These are phyloP conservation scores for Lasiodiplodia gonubiensis DNA, from an alignment of 2,329 filamentous ascomycete species.

Conservation along the genomic window DNA sequence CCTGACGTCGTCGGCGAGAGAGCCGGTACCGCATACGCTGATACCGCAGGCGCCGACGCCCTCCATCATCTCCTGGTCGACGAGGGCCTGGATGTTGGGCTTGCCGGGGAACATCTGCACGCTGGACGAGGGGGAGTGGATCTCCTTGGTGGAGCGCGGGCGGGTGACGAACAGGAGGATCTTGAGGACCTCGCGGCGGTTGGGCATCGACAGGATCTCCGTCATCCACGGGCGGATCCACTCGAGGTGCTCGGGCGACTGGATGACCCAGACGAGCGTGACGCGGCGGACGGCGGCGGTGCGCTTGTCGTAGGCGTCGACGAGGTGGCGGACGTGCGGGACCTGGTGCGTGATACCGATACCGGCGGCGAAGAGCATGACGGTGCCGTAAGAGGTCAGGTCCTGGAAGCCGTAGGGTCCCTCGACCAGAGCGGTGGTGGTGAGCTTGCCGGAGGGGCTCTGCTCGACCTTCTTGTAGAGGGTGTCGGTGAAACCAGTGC, in stretches of 20 bases:
- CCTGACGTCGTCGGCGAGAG: constrained; percentile 76
- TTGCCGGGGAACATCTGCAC: constrained; percentile 93
- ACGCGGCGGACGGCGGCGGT: constrained; percentile 81
- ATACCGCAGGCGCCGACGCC: constrained; percentile 90
- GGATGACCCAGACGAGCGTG: constrained; percentile 90
- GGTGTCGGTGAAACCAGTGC: constrained; percentile 84
- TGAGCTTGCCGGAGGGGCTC: constrained; percentile 60
- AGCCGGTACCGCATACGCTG: constrained; percentile 76
- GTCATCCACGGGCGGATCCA: constrained; percentile 96
- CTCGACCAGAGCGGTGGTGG: constrained; percentile 77
- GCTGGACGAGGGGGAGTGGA: constrained; percentile 74
- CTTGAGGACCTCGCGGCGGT: constrained; percentile 79
- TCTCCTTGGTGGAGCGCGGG: constrained; percentile 81
- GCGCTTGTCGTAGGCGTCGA: constrained; percentile 63
- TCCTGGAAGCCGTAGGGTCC: constrained; percentile 87
- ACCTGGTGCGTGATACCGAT: constrained; percentile 96
- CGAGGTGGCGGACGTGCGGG: constrained; percentile 77
- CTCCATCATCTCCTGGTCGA: constrained; percentile 79
- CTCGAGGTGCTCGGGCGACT: constrained; percentile 85
- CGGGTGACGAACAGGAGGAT: constrained; percentile 91
- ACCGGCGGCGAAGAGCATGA: constrained; percentile 87
- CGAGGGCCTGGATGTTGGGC: constrained; percentile 79
- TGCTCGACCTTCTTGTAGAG: constrained; percentile 73
- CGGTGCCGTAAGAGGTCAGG: constrained; percentile 90
- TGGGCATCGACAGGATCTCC: constrained; percentile 78